Conservation (phyloP, 106 monocot species). For the Phalaenopsis equestris region DNA sequence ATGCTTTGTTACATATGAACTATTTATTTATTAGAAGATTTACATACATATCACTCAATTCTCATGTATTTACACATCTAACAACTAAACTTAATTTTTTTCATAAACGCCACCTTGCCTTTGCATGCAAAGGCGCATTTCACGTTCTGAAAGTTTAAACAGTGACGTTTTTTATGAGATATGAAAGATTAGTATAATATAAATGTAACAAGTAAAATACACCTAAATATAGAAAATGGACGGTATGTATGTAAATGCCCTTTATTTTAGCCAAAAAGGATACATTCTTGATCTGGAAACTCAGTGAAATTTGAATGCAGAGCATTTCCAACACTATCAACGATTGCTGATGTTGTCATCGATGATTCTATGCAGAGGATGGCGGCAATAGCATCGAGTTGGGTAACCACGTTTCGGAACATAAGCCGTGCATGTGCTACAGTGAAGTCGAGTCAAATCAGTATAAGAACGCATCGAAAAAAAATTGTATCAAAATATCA, state of each 20-base stretch:
- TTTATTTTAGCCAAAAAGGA: slow-evolving; percentile 24
- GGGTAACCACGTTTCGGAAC: slow-evolving; percentile 81
- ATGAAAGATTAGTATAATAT: too few relatives aligned
- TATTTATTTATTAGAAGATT: too few relatives aligned
- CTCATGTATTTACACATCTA: too few relatives aligned
- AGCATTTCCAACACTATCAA: slow-evolving; percentile 82
- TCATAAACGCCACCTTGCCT: too few relatives aligned
- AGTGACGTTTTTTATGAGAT: too few relatives aligned
- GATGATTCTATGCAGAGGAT: slow-evolving; percentile 95
- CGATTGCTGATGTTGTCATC: slow-evolving; percentile 86
- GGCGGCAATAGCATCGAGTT: slow-evolving; percentile 82
- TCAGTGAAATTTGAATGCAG: slow-evolving; percentile 87
- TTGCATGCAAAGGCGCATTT: too few relatives aligned
- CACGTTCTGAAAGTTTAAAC: too few relatives aligned
- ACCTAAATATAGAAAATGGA: neutral
- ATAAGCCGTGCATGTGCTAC: slow-evolving; percentile 95
- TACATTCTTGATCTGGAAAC: slow-evolving; percentile 89
- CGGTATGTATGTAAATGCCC: neutral
- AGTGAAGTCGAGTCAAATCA: neutral
- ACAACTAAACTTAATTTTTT: too few relatives aligned
- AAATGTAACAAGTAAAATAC: neutral
- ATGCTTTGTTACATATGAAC: too few relatives aligned
- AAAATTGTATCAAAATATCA: too few relatives aligned
- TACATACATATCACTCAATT: too few relatives aligned
- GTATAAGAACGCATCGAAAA: too few relatives aligned